Conservation (phyloP, 1,284 basidiomycete species). For the Trichosporon inkin region DNA sequence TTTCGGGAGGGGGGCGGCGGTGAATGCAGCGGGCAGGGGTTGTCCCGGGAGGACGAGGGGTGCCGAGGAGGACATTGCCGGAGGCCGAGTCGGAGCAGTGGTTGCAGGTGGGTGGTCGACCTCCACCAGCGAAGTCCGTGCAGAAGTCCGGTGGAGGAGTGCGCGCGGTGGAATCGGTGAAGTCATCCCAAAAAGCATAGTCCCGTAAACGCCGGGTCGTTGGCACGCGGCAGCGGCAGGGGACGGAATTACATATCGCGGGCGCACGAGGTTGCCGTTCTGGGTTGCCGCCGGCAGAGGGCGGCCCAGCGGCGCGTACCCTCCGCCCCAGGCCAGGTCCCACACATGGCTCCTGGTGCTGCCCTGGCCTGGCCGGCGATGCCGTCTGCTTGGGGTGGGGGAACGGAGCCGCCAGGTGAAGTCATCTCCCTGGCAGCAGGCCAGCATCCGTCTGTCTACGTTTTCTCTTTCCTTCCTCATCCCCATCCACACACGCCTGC, state of each 20-base stretch:
- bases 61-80: conserved; percentile 18
- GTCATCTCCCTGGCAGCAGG: not conserved
- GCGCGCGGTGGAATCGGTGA: not conserved
- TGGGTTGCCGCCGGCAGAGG: conserved; percentile 5
- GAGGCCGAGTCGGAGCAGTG: not conserved
- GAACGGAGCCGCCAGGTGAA: not conserved
- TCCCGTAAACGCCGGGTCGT: conserved; percentile 9
- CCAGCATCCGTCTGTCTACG: not conserved
- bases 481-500: conserved; percentile 9
- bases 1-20: conserved; percentile 56
- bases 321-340: too few species aligned
- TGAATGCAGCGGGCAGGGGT: conserved; percentile 61
- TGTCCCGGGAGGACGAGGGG: conserved; percentile 70
- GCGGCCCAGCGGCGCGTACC: not conserved
- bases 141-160: not conserved
- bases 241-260: conserved; percentile 2
- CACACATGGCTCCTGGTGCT: too few species aligned
- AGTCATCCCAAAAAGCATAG: not conserved
- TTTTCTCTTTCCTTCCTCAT: not conserved
- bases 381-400: too few species aligned
- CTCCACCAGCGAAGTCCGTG: not conserved
- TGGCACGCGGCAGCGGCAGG: not conserved
- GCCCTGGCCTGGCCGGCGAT: too few species aligned
- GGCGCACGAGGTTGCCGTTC: conserved; percentile 8
- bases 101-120: conserved; percentile 1